Evolutionary conservation across 1,284 basidiomycete genomes (phyloP).

Genomic region (Anthracocystis setariae): DNA sequence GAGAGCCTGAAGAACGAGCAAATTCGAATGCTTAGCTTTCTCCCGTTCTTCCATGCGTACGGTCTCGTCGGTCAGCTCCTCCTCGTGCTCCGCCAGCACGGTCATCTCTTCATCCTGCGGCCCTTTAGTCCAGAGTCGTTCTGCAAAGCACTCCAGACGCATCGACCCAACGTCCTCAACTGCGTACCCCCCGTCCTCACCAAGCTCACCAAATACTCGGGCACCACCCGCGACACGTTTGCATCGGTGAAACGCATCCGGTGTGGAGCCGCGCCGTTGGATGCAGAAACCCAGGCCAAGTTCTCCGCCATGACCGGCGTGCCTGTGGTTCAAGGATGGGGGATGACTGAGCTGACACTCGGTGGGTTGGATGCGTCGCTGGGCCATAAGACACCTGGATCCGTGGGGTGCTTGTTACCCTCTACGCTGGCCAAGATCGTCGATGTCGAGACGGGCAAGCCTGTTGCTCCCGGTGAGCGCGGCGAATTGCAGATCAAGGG

Average conservation of each 20-base stretch:
- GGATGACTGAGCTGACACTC: conserved; percentile 54
- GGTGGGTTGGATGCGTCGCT: conserved; percentile 32
- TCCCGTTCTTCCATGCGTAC: conserved; percentile 54
- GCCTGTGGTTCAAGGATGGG: conserved; percentile 43
- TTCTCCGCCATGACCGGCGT: conserved; percentile 39
- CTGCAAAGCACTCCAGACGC: conserved; percentile 25
- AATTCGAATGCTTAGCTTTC: conserved; percentile 28
- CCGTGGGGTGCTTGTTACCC: conserved; percentile 40
- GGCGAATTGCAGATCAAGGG: conserved; percentile 51
- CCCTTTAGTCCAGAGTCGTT: conserved; percentile 36
- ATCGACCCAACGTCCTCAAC: conserved; percentile 28
- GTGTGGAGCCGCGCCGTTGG: conserved; percentile 49
- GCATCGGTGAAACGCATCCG: conserved; percentile 18
- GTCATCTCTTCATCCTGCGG: conserved; percentile 23
- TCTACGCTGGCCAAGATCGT: conserved; percentile 32
- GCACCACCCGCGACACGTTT: conserved; percentile 14
- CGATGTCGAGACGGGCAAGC: conserved; percentile 32
- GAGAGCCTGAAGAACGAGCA: conserved; percentile 3
- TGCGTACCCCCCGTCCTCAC: conserved; percentile 45
- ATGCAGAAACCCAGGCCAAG: conserved; percentile 27
- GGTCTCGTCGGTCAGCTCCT: conserved; percentile 34
- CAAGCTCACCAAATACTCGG: conserved; percentile 29
- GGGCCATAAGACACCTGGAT: conserved; percentile 26
- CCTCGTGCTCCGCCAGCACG: conserved; percentile 16
- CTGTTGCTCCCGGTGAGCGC: conserved; percentile 26